phyloP scores from a whole-genome alignment of 805 yeast species.

The Priceomyces haplophilus region DNA sequence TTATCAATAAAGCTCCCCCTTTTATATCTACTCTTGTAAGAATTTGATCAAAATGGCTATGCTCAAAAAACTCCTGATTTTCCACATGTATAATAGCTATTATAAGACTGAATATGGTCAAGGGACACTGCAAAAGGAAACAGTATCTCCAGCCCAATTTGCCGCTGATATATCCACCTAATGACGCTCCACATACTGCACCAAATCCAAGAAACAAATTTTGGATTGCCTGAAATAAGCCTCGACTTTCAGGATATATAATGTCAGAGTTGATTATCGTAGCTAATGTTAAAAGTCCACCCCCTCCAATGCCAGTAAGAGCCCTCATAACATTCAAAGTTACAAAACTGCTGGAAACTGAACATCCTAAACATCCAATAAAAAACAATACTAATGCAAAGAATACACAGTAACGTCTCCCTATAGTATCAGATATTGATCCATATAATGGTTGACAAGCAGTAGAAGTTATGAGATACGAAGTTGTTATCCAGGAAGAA shows the following conservation, averaged over 20 bases:
- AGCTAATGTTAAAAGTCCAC: conserved; percentile 36
- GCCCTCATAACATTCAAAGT: conserved; percentile 33
- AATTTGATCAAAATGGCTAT: conserved; percentile 6
- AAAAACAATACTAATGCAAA: conserved; percentile 32
- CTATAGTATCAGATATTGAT: conserved; percentile 36
- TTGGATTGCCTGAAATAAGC: conserved; percentile 40
- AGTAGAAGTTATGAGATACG: conserved; percentile 39
- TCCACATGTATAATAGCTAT: conserved; percentile 25
- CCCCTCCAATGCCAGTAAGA: conserved; percentile 41
- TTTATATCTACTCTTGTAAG: conserved; percentile 27
- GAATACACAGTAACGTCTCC: conserved; percentile 32
- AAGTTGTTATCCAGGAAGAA: conserved; percentile 43
- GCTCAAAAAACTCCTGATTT: conserved; percentile 23
- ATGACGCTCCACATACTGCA: conserved; percentile 65
- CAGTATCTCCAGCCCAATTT: conserved; percentile 66
- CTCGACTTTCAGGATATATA: conserved; percentile 33
- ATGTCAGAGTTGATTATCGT: conserved; percentile 40
- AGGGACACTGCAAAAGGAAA: conserved; percentile 52
- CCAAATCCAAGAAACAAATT: conserved; percentile 36
- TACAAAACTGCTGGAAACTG: conserved; percentile 24
- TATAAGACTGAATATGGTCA: conserved; percentile 41
- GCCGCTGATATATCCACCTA: conserved; percentile 57
- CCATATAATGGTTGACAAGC: conserved; percentile 44
- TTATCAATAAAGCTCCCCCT: conserved; percentile 31
- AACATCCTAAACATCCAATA: conserved; percentile 37